phyloP scores from a whole-genome alignment of 768 basidiomycete genomes.

The Pleurotus cornucopiae region DNA sequence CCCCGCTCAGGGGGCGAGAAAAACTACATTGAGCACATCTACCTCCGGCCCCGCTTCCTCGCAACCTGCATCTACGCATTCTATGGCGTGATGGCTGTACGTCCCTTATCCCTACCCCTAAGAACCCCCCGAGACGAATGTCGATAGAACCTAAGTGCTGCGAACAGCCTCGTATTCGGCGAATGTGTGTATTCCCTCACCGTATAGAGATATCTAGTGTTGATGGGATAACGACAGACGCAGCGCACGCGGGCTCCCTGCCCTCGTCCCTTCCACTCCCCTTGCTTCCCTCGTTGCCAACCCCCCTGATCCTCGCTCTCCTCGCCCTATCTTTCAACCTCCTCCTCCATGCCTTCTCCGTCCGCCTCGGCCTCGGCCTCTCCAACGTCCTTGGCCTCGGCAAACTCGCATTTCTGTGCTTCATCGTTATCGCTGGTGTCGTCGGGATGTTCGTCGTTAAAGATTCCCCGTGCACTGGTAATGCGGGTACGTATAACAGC shows the following conservation, averaged over 20 bases:
- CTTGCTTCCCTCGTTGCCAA: conserved; percentile 36
- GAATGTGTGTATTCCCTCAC: conserved; percentile 48
- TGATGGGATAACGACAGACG: conserved; percentile 32
- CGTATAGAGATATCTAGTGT: too few species aligned
- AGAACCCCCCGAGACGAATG: too few species aligned
- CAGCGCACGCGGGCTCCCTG: conserved; percentile 50
- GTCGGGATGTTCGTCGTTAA: conserved; percentile 50
- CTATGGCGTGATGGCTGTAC: conserved; percentile 55
- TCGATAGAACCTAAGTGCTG: conserved; percentile 21
- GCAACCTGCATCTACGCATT: conserved; percentile 54
- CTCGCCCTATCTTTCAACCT: conserved; percentile 53
- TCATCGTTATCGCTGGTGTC: conserved; percentile 51
- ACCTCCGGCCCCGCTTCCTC: conserved; percentile 56
- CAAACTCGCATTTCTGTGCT: conserved; percentile 52
- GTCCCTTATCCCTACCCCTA: conserved; percentile 14
- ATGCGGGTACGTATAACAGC: conserved; percentile 53
- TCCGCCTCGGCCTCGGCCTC: conserved; percentile 37
- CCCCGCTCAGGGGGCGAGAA: conserved; percentile 75
- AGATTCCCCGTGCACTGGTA: conserved; percentile 24
- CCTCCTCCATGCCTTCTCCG: conserved; percentile 49
- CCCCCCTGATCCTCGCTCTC: conserved; percentile 51
- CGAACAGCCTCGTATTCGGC: conserved; percentile 63
- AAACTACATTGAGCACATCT: conserved; percentile 73
- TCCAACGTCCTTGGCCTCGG: conserved; percentile 54
- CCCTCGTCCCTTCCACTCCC: conserved; percentile 38